Percentiles rank a stretch among this genome's conserved stretches.
Evolutionary conservation across 257 asterid genomes (phyloP).

Genomic region (Solanum chaucha): DNA sequence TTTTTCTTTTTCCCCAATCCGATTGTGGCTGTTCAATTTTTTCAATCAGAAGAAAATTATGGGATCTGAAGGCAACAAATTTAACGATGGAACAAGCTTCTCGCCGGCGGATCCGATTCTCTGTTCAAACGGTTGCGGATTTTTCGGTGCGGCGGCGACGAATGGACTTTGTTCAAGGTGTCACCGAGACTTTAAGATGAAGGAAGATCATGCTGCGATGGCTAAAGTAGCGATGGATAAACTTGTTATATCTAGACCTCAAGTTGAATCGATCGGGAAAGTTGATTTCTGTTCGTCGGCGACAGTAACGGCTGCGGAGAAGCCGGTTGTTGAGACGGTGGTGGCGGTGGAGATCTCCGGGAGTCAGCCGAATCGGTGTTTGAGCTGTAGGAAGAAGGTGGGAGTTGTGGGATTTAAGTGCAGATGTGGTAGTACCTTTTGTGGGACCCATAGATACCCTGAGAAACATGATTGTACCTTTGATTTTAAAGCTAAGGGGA

Average conservation of each 20-base stretch:
- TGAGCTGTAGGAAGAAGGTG: slow-evolving; percentile 27
- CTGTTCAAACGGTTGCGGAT: slow-evolving; percentile 39
- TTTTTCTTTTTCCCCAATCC: background rate
- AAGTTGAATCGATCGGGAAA: background rate
- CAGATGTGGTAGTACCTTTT: slow-evolving; percentile 38
- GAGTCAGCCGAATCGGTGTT: slow-evolving; percentile 14
- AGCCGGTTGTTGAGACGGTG: background rate
- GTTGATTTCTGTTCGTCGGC: background rate
- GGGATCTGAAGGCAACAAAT: slow-evolving; percentile 36
- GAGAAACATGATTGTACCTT: slow-evolving; percentile 37
- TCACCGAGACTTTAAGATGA: slow-evolving; percentile 17
- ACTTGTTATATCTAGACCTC: background rate
- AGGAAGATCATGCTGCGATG: slow-evolving; percentile 18
- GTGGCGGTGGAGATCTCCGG: background rate
- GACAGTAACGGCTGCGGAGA: background rate
- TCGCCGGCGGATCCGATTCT: slow-evolving; percentile 24
- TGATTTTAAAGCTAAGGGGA: slow-evolving; percentile 29
- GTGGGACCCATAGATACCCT: slow-evolving; percentile 42
- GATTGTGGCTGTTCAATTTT: background rate
- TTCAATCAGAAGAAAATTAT: background rate
- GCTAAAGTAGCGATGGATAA: slow-evolving; percentile 31
- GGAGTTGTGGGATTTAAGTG: slow-evolving; percentile 36
- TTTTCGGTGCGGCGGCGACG: slow-evolving; percentile 39
- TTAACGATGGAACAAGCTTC: slow-evolving; percentile 22
- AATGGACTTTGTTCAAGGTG: slow-evolving; percentile 37